phyloP scores from a whole-genome alignment of 495 filamentous ascomycete species.

The Cercophora samala region DNA sequence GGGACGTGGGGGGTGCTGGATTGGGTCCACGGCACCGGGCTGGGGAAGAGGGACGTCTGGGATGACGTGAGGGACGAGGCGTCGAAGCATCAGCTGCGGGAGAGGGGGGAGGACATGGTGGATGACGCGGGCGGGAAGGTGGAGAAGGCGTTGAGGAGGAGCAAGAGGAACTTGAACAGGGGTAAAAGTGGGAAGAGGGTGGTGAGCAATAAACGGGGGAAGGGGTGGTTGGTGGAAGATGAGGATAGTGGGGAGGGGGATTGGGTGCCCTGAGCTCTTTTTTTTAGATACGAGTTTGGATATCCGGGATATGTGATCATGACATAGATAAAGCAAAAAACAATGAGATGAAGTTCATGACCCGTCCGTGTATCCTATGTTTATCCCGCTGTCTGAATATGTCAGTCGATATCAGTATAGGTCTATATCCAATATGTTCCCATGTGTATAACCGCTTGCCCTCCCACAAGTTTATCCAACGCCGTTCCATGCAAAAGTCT shows the following conservation, averaged over 20 bases:
- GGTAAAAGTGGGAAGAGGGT: constrained; percentile 14
- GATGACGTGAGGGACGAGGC: constrained; percentile 55
- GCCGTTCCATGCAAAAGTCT: neutral
- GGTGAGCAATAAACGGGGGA: constrained; percentile 7
- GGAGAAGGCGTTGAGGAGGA: constrained; percentile 35
- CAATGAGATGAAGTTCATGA: neutral
- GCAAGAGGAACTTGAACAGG: constrained; percentile 31
- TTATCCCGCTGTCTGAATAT: neutral
- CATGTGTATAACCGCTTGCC: neutral
- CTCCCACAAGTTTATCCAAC: neutral
- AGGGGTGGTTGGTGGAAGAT: neutral
- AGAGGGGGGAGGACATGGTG: constrained; percentile 40
- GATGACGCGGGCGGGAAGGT: constrained; percentile 37
- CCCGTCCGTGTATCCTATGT: neutral
- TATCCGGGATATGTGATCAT: neutral
- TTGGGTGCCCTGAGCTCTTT: constrained; percentile 1
- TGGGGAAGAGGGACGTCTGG: constrained; percentile 56
- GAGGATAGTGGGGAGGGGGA: constrained; percentile 2
- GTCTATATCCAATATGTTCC: neutral
- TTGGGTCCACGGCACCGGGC: constrained; percentile 66
- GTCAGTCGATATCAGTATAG: neutral
- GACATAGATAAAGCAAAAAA: neutral
- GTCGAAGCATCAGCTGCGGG: constrained; percentile 56
- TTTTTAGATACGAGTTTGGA: neutral
- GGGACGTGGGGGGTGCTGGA: constrained; percentile 76